Base-by-base conservation (phyloP, 139 green algal species). In the Chlorokybus atmophyticus region DNA sequence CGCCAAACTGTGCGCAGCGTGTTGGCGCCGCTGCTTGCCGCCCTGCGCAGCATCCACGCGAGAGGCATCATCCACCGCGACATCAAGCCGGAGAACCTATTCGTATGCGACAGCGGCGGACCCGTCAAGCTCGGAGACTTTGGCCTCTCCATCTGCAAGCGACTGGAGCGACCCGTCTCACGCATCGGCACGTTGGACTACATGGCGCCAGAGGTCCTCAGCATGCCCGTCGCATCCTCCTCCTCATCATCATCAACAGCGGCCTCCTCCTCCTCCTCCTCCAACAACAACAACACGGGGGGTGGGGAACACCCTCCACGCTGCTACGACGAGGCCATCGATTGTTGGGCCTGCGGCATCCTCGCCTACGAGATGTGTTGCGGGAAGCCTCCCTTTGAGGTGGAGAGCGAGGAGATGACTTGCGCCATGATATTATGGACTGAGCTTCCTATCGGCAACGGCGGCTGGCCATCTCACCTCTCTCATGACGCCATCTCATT, bases 321-420 rank as follows among this genome's bases (percentile, higher is more conserved):
- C 44, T 52, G 27, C 44, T 32, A 40, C 26, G 32, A 61, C 24
- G 38, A 61, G 26, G 39, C 24, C 3, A 25, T 52, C 23, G 55
- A 52, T 27, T 24, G 25, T 29, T 48, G 56, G 56, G 56, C 56
- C 0, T 85, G 32, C 60, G 84, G 84, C 0, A 72, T 90, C 14
- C 70, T 93, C 32, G 81, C 79, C 2, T 88, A 85, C 57, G 84
- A 93, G 70, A 76, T 90, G 41, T 67, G 84, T 19, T 70, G 81
- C 27, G 84, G 84, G 1, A 56, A 66, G 42, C 76, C 84, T 24
- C 84, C 84, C 4, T 93, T 93, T 64, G 80, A 66, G 32, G 58
- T 58, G 7, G 21, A 55, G 48, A 29, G 29, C 17, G 35, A 78
- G 55, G 51, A 75, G 52, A 67, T 78, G 41, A 78, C 63, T 4